Evolutionary conservation across 179 eudicot genomes (phyloP).

Genomic region (Actinidia chinensis): DNA sequence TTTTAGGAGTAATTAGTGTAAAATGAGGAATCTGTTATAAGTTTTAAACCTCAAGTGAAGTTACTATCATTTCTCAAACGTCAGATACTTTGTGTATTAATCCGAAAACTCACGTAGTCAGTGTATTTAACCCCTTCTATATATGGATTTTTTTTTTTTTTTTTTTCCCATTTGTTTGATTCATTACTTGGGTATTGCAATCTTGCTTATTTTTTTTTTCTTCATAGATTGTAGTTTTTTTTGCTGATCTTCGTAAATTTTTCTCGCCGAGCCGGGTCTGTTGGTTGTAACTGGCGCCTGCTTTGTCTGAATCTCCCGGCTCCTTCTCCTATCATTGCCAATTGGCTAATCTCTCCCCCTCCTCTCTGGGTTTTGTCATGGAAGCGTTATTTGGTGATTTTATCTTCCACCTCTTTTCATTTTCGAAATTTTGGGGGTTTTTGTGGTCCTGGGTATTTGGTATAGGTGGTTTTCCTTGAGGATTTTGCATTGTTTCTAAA

Average conservation of each 20-base stretch:
- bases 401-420: background rate
- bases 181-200: background rate
- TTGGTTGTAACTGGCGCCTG: background rate
- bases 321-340: background rate
- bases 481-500: constrained; percentile 2
- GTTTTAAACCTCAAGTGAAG: too few species aligned
- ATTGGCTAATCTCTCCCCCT: background rate
- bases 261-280: background rate
- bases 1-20: too few species aligned
- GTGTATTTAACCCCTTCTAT: too few species aligned
- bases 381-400: background rate
- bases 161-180: background rate
- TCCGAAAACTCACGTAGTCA: too few species aligned
- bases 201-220: background rate
- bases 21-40: too few species aligned
- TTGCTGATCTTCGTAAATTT: background rate
- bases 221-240: background rate
- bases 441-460: constrained; percentile 26
- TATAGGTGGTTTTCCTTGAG: constrained; percentile 18
- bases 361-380: background rate
- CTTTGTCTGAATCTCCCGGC: background rate
- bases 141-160: too few species aligned
- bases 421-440: constrained; percentile 11
- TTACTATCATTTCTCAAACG: too few species aligned
- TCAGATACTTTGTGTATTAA: too few species aligned